Conservation (phyloP, 1,284 basidiomycete species). For the Melampsora larici-populina region DNA sequence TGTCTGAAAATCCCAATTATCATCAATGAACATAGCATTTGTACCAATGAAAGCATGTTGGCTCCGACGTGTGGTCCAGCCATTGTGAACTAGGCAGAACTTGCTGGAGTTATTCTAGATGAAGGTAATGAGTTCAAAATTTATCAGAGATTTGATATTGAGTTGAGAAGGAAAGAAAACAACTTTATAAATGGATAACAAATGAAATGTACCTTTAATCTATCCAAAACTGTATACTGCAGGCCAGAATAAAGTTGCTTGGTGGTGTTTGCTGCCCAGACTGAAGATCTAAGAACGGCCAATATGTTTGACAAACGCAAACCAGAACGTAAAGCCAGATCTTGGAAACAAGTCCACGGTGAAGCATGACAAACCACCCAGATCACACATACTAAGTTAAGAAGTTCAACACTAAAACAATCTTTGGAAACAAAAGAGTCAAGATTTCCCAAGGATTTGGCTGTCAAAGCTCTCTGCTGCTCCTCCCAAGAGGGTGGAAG, state of each 20-base stretch:
- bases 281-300: neutral
- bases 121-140: neutral
- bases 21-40: neutral
- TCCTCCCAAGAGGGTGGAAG: neutral
- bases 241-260: neutral
- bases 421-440: neutral
- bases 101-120: neutral
- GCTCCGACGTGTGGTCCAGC: slow-evolving; percentile 7
- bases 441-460: neutral
- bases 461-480: neutral
- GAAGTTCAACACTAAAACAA: neutral
- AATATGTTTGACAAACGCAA: slow-evolving; percentile 2
- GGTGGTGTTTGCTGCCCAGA: slow-evolving; percentile 2
- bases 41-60: slow-evolving; percentile 11
- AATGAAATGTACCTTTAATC: neutral
- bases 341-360: neutral
- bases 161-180: neutral
- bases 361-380: no score
- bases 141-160: no score
- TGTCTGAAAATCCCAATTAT: neutral
- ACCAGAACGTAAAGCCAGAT: neutral
- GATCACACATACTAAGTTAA: no score
- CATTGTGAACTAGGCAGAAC: no score
- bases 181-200: no score
- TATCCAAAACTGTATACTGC: neutral